These are phyloP conservation scores for Gossypium rotundifolium DNA, from an alignment of 345 rosid species.

Conservation along the genomic window DNA sequence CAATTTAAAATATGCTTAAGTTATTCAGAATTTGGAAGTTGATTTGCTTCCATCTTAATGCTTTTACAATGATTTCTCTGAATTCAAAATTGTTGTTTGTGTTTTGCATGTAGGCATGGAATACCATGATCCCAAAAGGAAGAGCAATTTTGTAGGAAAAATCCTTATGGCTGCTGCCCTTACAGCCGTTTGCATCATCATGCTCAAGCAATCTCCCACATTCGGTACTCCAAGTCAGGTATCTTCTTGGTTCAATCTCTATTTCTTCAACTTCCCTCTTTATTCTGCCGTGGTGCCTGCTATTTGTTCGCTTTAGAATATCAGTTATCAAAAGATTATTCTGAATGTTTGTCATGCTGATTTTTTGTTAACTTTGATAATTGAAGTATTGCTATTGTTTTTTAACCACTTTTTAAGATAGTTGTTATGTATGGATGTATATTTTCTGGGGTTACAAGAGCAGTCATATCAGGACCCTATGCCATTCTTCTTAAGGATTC, in stretches of 20 bases:
- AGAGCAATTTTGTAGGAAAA: conserved; percentile 61
- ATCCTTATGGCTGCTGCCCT: conserved; percentile 71
- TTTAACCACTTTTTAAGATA: not conserved
- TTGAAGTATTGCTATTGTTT: not conserved
- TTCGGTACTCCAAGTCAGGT: conserved; percentile 64
- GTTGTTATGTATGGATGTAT: not conserved
- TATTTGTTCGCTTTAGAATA: not conserved
- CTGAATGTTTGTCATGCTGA: not conserved
- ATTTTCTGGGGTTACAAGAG: not conserved
- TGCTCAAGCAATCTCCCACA: conserved; percentile 80
- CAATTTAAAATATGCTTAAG: not conserved
- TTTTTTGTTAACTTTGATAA: not conserved
- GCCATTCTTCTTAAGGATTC: not conserved
- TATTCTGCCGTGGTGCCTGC: not conserved
- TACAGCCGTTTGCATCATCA: conserved; percentile 74
- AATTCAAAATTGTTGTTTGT: not conserved
- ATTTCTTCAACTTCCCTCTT: not conserved
- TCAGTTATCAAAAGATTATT: not conserved
- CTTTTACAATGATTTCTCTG: not conserved
- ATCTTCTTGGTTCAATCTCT: conserved; percentile 9
- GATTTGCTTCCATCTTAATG: not conserved
- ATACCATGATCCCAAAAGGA: conserved; percentile 77
- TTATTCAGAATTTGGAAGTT: not conserved
- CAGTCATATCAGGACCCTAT: not conserved
- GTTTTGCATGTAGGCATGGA: conserved; percentile 63